Evolutionary conservation across 495 filamentous ascomycete genomes (phyloP).

Genomic region (Neurospora africana): DNA sequence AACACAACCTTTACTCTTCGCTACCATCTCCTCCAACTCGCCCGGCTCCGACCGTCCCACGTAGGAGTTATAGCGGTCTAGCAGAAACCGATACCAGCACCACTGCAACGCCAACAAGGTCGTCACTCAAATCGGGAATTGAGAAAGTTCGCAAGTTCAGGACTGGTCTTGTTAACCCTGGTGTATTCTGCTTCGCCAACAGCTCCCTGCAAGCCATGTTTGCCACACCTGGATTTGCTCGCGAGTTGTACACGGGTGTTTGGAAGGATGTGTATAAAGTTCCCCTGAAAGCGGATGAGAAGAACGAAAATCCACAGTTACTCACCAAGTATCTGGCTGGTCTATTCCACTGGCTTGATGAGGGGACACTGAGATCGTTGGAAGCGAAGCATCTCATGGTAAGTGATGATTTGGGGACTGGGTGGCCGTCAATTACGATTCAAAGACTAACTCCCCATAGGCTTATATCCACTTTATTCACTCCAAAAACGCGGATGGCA

Average conservation of each 20-base stretch:
- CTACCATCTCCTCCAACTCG: conserved; percentile 43
- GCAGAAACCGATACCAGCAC: conserved; percentile 44
- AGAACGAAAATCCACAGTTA: conserved; percentile 65
- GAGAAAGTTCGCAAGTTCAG: conserved; percentile 5
- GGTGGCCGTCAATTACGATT: background rate
- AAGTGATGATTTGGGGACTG: conserved; percentile 9
- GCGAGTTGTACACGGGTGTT: conserved; percentile 49
- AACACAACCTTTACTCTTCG: conserved; percentile 20
- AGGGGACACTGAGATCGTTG: conserved; percentile 47
- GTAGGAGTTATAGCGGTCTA: conserved; percentile 81
- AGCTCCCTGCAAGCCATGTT: conserved; percentile 73
- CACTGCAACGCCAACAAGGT: conserved; percentile 36
- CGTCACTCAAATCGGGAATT: conserved; percentile 16
- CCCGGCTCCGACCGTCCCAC: conserved; percentile 76
- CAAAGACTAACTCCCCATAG: conserved; percentile 23
- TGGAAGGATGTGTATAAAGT: conserved; percentile 38
- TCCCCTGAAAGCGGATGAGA: conserved; percentile 46
- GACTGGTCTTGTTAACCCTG: conserved; percentile 72
- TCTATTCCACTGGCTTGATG: conserved; percentile 57
- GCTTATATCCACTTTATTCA: conserved; percentile 28
- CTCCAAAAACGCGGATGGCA: conserved; percentile 7
- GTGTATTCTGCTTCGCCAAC: conserved; percentile 87
- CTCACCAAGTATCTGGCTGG: conserved; percentile 66
- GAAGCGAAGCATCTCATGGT: conserved; percentile 56
- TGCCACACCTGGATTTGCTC: conserved; percentile 59